Base-by-base conservation (phyloP, 768 basidiomycete species). In the Russula brevipes region DNA sequence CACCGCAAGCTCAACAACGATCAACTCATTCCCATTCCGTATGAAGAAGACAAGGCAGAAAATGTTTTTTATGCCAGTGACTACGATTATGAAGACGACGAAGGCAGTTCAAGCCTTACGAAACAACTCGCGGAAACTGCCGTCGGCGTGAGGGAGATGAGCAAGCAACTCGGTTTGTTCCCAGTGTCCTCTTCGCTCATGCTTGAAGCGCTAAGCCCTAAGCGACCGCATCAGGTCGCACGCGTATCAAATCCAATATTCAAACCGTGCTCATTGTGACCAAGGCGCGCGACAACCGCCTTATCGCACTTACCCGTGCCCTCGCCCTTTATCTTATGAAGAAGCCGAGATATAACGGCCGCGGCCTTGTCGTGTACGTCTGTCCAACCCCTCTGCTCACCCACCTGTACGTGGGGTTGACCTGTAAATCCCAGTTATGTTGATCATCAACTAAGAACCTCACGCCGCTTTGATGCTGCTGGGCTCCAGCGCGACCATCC, bases 61-160 rank as follows among this genome's bases (percentile, higher is more conserved):
- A 58, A 63, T 42, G 57, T 50, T 60, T 73, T 59, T 72, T 72
- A 64, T 75, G 78, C 58, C 42, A 72, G 66, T 53, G 70, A 67
- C 49, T 82, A 81, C 52, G 86, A 85, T 36, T 86, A 88, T 35
- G 86, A 90, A 30, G 87, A 86, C 50, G 85, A 84, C 65, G 83
- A 82, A 0, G 82, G 83, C 47, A 94, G 87, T 1, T 82, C 83
- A 47, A 95, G 87, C 72, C 75, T 98, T 70, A 98, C 97, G 6
- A 88, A 84, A 72, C 92, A 94, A 69, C 81, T 99, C 14, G 97
- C 96, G 8, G 96, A 96, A 77, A 99, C 97, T 19, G 97, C 97
- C 17, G 91, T 94, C 12, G 90, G 94, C 44, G 97, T 99, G 11
- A 83, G 97, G 53, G 97, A 99, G 76, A 95, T 98, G 94, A 96